These are phyloP conservation scores for Aspergillus hortae DNA, from an alignment of 2,329 filamentous ascomycete species.

Conservation along the genomic window DNA sequence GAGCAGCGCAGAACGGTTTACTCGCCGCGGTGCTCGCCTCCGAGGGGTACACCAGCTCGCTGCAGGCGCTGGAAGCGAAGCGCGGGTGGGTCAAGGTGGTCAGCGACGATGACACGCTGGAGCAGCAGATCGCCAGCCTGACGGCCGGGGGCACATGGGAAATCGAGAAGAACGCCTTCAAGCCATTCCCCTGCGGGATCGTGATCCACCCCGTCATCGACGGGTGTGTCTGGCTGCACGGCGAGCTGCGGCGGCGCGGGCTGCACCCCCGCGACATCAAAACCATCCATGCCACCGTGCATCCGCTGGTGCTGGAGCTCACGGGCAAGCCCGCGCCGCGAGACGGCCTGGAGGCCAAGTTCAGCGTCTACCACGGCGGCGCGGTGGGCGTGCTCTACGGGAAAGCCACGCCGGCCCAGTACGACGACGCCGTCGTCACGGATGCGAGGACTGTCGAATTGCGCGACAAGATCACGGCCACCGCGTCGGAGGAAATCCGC, in stretches of 20 bases:
- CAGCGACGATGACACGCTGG: conserved; percentile 39
- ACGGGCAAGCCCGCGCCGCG: conserved; percentile 50
- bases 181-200: conserved; percentile 57
- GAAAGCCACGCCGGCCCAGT: conserved; percentile 51
- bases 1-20: conserved; percentile 52
- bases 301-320: conserved; percentile 48
- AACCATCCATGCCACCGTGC: conserved; percentile 32
- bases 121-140: conserved; percentile 36
- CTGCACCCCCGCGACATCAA: conserved; percentile 33
- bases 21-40: conserved; percentile 45
- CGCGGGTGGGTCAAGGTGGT: conserved; percentile 55
- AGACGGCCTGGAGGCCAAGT: conserved; percentile 52
- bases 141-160: conserved; percentile 43
- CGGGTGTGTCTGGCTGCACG: conserved; percentile 47
- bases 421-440: conserved; percentile 47
- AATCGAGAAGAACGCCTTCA: conserved; percentile 53
- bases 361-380: conserved; percentile 55
- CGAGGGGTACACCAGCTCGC: conserved; percentile 49
- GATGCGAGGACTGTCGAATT: conserved; percentile 40
- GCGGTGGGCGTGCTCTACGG: conserved; percentile 51
- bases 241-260: conserved; percentile 31
- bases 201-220: conserved; percentile 57
- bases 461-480: conserved; percentile 46
- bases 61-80: conserved; percentile 49
- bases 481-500: conserved; percentile 36